These are phyloP conservation scores for Xanthoparmelia taractica DNA, from an alignment of 495 filamentous ascomycete species.

Conservation along the genomic window DNA sequence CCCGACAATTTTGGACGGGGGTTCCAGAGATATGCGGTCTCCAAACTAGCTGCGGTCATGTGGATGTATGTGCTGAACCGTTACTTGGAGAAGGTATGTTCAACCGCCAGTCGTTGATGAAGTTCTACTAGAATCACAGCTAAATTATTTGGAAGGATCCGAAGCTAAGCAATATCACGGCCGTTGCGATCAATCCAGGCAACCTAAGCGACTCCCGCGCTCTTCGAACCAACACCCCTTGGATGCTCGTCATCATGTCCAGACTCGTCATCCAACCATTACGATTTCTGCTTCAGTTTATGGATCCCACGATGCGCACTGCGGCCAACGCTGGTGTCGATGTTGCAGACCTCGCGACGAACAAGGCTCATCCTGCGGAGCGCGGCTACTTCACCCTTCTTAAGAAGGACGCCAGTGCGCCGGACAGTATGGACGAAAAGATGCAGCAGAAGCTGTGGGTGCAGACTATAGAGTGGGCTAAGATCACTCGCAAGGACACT, in stretches of 20 bases:
- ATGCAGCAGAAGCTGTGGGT: conserved; percentile 40
- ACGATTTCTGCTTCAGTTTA: conserved; percentile 31
- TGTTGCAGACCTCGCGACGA: conserved; percentile 30
- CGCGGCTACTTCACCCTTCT: conserved; percentile 37
- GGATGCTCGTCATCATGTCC: conserved; percentile 27
- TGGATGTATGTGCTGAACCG: conserved; percentile 41
- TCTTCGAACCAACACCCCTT: conserved; percentile 36
- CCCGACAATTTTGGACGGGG: conserved; percentile 34
- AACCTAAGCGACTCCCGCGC: conserved; percentile 41
- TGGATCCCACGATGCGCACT: conserved; percentile 33
- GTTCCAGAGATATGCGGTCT: conserved; percentile 38
- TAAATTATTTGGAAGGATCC: conserved; percentile 24
- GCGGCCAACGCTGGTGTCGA: conserved; percentile 34
- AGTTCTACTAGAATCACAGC: not conserved
- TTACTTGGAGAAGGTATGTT: conserved; percentile 35
- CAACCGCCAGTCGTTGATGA: not conserved
- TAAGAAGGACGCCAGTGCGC: conserved; percentile 34
- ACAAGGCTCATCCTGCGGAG: conserved; percentile 27
- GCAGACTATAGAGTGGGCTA: conserved; percentile 39
- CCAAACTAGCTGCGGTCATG: conserved; percentile 38
- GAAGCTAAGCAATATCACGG: conserved; percentile 36
- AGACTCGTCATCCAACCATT: conserved; percentile 30
- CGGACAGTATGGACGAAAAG: conserved; percentile 33
- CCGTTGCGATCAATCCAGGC: conserved; percentile 41
- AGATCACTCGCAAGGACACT: conserved; percentile 25